Percentiles rank a stretch among this genome's conserved stretches.
Evolutionary conservation across 1,284 basidiomycete species (phyloP).

Genomic region (Moesziomyces sp.): DNA sequence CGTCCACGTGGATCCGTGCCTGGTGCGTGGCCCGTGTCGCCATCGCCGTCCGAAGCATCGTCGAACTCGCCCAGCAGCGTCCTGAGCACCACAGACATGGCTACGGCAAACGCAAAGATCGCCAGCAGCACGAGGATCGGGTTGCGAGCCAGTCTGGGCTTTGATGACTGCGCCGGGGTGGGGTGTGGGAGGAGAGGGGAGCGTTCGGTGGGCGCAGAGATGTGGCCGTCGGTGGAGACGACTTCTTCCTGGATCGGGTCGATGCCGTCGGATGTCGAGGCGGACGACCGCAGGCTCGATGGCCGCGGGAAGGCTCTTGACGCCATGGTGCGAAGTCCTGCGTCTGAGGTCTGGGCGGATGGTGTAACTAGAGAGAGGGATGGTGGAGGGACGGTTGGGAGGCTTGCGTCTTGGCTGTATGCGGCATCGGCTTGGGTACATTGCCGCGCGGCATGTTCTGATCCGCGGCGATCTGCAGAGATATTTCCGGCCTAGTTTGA

Average conservation of each 20-base stretch:
- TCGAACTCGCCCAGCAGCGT: conserved; percentile 36
- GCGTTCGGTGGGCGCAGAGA: conserved; percentile 22
- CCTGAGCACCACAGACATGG: conserved; percentile 40
- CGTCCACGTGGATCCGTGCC: conserved; percentile 33
- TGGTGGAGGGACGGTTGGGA: background rate
- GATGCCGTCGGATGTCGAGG: conserved; percentile 13
- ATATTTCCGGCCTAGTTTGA: background rate
- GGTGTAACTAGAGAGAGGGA: too few species aligned
- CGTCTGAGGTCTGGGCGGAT: too few species aligned
- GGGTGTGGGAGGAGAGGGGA: conserved; percentile 11
- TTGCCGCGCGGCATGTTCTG: background rate
- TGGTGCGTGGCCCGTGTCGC: too few species aligned
- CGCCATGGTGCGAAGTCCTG: background rate
- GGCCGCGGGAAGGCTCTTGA: conserved; percentile 14
- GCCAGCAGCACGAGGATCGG: conserved; percentile 43
- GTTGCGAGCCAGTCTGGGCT: conserved; percentile 17
- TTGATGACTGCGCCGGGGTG: background rate
- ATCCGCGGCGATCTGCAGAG: conserved; percentile 2
- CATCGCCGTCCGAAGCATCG: conserved; percentile 5
- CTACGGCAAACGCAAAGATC: conserved; percentile 36
- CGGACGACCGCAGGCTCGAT: conserved; percentile 30
- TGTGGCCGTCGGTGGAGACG: conserved; percentile 20
- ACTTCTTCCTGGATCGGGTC: conserved; percentile 42
- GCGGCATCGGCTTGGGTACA: background rate
- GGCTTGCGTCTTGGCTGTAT: background rate